These are phyloP conservation scores for Cucurbita maxima DNA, from an alignment of 306 rosid genomes.

Conservation along the genomic window DNA sequence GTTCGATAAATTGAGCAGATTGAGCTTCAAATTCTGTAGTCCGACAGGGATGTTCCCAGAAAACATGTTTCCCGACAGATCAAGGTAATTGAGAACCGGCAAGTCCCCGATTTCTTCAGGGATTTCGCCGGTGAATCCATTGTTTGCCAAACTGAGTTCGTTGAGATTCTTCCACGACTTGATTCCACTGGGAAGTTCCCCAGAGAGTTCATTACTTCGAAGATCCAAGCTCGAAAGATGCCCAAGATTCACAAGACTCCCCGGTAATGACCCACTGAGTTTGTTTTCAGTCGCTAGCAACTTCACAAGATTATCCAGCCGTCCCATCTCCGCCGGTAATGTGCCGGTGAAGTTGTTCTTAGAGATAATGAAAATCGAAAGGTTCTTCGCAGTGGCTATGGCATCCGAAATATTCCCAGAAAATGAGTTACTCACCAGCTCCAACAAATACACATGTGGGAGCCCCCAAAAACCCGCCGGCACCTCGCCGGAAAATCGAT, in stretches of 20 bases:
- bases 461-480: conserved; percentile 67
- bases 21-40: conserved; percentile 42
- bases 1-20: conserved; percentile 63
- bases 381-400: conserved; percentile 45
- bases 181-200: conserved; percentile 57
- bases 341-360: conserved; percentile 51
- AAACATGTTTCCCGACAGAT: conserved; percentile 64
- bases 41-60: conserved; percentile 41
- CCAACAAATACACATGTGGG: conserved; percentile 53
- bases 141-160: conserved; percentile 47
- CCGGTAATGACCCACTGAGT: conserved; percentile 45
- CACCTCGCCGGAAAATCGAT: conserved; percentile 55
- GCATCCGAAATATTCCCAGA: conserved; percentile 54
- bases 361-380: conserved; percentile 77
- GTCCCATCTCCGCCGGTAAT: conserved; percentile 51
- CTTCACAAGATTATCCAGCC: conserved; percentile 57
- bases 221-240: conserved; percentile 70
- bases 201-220: conserved; percentile 42
- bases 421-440: conserved; percentile 61
- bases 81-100: conserved; percentile 67
- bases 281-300: conserved; percentile 67
- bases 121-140: conserved; percentile 51
- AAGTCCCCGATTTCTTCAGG: conserved; percentile 47
- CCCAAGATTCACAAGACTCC: conserved; percentile 55
- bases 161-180: conserved; percentile 69